Base-by-base conservation (phyloP, 106 monocot species). In the Apostasia shenzhenica region DNA sequence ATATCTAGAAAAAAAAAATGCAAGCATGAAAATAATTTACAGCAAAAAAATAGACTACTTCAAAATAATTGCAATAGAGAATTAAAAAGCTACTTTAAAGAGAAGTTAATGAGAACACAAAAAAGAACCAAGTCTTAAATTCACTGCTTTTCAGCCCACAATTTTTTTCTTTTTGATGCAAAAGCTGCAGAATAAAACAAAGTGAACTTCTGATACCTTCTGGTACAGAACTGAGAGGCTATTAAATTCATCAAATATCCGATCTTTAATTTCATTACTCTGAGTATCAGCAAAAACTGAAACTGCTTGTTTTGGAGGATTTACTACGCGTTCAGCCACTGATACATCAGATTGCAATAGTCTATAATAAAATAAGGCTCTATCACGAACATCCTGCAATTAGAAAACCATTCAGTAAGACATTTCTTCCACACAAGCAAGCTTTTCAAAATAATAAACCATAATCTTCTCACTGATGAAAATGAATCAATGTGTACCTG, bases 211-310 rank as follows among this genome's bases (percentile, higher is more conserved):
- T 13, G 37, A 55, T 72, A 95, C 97, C 97, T 99, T 90, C 50
- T 90, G 92, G 60, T 99, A 99, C 57, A 93, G 76, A 61, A 99
- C 87, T 44, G 92, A 99, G 45, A 99, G 79, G 45, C 85, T 87
- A 72, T 93, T 99, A 71, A 99, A 99, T 75, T 99, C 97, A 81
- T 99, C 97, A 76, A 99, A 99, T 72, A 99, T 90, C 26, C 92
- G 86, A 76, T 99, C 97, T 80, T 99, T 99, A 49, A 92, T 85
- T 83, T 99, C 97, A 76, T 78, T 90, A 70, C 85, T 99, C 76
- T 99, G 92, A 7, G 85, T 88, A 58, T 99, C 97, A 66, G 97
- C 85, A 83, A 99, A 99, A 57, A 93, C 97, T 49, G 97, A 99
- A 66, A 99, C 97, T 54, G 92, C 97, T 85, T 99, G 92, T 73